These are phyloP conservation scores for Blastocrithidia nonstop DNA, from an alignment of 208 protist genomes.

Conservation along the genomic window DNA sequence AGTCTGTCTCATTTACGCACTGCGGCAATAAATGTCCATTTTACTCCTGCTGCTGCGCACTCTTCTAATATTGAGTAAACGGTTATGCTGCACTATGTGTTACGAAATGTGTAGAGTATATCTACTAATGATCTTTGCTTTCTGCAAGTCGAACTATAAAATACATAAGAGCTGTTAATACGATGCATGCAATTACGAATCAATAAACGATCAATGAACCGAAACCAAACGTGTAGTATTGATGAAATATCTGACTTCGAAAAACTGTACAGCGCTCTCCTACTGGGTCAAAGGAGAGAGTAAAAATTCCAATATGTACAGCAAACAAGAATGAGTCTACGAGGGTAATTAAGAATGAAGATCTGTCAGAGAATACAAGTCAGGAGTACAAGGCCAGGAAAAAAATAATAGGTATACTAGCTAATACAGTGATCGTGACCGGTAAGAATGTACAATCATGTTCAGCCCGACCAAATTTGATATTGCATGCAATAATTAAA, in stretches of 20 bases:
- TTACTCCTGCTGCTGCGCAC: too few species aligned
- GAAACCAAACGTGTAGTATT: too few species aligned
- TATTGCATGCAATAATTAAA: constrained; percentile 11
- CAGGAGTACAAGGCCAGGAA: constrained; percentile 12
- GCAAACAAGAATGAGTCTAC: constrained; percentile 8
- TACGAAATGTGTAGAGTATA: too few species aligned
- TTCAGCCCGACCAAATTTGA: constrained; percentile 2
- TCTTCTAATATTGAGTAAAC: too few species aligned
- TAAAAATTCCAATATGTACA: constrained; percentile 16
- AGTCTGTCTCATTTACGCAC: too few species aligned
- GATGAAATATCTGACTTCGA: constrained; percentile 3
- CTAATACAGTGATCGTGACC: constrained; percentile 11
- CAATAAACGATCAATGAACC: too few species aligned
- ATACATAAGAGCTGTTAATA: too few species aligned
- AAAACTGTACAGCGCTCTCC: not conserved
- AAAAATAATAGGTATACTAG: constrained; percentile 12
- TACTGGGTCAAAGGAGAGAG: constrained; percentile 6
- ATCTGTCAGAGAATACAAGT: constrained; percentile 7
- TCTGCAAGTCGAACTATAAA: too few species aligned
- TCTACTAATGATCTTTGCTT: too few species aligned
- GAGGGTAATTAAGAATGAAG: constrained; percentile 18
- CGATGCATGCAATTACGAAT: too few species aligned
- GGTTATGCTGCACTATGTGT: too few species aligned
- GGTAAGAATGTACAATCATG: constrained; percentile 9
- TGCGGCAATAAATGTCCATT: too few species aligned